These are phyloP conservation scores for Coemansia sp. DNA, from an alignment of 371 early-diverging fungal species.

Conservation along the genomic window DNA sequence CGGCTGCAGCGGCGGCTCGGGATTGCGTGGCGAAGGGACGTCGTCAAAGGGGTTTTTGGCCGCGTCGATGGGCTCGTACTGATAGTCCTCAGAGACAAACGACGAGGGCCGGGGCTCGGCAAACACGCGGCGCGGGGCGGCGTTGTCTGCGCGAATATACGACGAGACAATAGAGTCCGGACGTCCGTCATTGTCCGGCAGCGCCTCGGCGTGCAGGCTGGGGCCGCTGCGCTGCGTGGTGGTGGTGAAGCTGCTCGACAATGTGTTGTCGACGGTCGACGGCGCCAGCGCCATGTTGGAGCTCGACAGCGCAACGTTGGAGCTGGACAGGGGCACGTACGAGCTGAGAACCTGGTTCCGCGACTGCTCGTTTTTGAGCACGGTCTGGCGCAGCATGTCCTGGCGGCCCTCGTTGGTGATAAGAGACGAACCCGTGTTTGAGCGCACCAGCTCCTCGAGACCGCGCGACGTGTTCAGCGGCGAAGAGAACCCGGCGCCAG, in stretches of 20 bases:
- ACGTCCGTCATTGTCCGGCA: conserved; percentile 9
- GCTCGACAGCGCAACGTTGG: conserved; percentile 6
- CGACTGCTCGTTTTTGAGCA: conserved; percentile 9
- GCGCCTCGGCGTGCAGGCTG: conserved; percentile 32
- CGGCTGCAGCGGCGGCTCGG: conserved; percentile 1
- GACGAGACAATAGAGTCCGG: conserved; percentile 34
- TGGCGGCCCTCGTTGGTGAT: conserved; percentile 24
- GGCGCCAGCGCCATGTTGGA: conserved; percentile 7
- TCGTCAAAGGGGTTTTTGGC: conserved; percentile 14
- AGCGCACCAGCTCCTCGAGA: conserved; percentile 33
- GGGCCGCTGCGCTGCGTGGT: conserved; percentile 24
- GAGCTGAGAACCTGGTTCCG: conserved; percentile 21
- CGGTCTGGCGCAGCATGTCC: conserved; percentile 24
- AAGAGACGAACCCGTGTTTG: conserved; percentile 28
- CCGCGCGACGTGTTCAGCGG: background rate
- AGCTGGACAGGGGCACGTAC: conserved; percentile 39
- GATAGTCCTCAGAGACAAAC: conserved; percentile 41
- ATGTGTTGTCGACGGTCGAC: background rate
- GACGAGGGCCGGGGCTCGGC: conserved; percentile 25
- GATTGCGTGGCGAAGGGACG: background rate
- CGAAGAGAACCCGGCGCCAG: background rate
- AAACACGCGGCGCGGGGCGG: conserved; percentile 15
- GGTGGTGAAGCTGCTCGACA: conserved; percentile 17
- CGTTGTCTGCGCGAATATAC: conserved; percentile 41
- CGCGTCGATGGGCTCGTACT: conserved; percentile 34